Base-by-base conservation (phyloP, 164 flowering plant genomes). In the Kalanchoe fedtschenkoi region DNA sequence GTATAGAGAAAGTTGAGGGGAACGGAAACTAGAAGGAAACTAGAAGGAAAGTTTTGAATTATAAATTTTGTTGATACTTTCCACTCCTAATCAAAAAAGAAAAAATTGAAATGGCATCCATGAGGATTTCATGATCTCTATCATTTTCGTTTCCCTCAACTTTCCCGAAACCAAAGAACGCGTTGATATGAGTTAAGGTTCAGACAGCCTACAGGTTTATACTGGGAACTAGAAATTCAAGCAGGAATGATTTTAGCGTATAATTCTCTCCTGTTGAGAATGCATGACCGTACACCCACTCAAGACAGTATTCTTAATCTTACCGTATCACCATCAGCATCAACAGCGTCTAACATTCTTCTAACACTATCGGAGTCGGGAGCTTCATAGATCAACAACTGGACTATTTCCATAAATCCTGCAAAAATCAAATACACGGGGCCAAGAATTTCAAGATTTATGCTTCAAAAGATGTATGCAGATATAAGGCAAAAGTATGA, bases 241-340 rank as follows among this genome's bases (percentile, higher is more conserved):
- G 6, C 56, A 51, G 56, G 29, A 51, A 37, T 9, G 5, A 15
- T 37, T 37, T 6, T 5, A 3, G 29, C 21, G 28, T 11, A 17
- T 6, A 7, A 17, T 47, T 28, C 56, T 21, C 14, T 24, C 6
- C 55, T 51, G 24, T 10, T 51, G 28, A 2, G 21, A 21, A 19
- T 19, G 29, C 56, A 5, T 3, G 9, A 51, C 14, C 56, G 9
- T 21, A 11, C 24, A 1, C 8, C n/a, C 34, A 17, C 34, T 58
- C 26, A 58, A 3, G 21, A 16, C 14, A 3, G 10, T 58, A 10
- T 47, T 77, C 97, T 83, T 60, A 89, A 30, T 77, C 97, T 83
- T 60, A 89, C 97, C 62, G 95, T 86, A 58, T 89, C 98, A 39
- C 96, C 95, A 69, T 92, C 96, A 4, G 66, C 74, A 75, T 92